Evolutionary conservation across 1,284 basidiomycete species (phyloP), one percentile per base, ranked within the genome.

Genomic region (Phellinidium pouzarii): DNA sequence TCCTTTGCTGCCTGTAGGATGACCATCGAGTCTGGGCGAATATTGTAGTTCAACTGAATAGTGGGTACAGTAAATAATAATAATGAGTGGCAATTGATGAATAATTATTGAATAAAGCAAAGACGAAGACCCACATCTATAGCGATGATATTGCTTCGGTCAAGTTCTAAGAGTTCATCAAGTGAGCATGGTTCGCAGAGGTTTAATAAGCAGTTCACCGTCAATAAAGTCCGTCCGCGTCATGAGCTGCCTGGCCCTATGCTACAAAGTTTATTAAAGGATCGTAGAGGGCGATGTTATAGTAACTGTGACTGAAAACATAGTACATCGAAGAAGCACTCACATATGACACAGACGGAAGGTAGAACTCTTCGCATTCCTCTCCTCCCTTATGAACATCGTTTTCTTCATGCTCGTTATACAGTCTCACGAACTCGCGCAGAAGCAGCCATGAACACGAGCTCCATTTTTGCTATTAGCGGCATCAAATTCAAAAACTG

Each of bases 151-250:
- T 91, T 84, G 22, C 71, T 65, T 36, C 75, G 69, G 65, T 85
- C 82, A 36, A 87, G 73, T 46, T 80, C 82, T 83, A 59, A 40
- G 22, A 42, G 6, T 27, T 1, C 14, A 29, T 41, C 31, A 23
- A 34, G 47, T 29, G 42, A 44, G 34, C 43, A 49, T 48, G 36
- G 36, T 45, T 26, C 17, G 38, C 8, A 31, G 40, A 53, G 29
- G 29, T 5, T 31, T 6, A 43, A 23, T 8, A 40, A 50, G 42
- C 38, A 20, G 58, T 70, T 19, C 46, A 84, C 80, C 78, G 65
- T 87, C 84, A 56, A 92, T 68, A 63, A 88, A 92, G 66, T 91
- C 90, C 2, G 87, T 71, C 26, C 89, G 72, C 0, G 88, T 91
- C 89, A 90, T 91, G 48, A 92, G 82, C 63, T 86, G 79, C 34